A percentile compares a stretch with the other conserved stretches of the same genome.
Evolutionary conservation across 352 stramenopile species (phyloP).

Genomic region (Globisporangium iwayamae): DNA sequence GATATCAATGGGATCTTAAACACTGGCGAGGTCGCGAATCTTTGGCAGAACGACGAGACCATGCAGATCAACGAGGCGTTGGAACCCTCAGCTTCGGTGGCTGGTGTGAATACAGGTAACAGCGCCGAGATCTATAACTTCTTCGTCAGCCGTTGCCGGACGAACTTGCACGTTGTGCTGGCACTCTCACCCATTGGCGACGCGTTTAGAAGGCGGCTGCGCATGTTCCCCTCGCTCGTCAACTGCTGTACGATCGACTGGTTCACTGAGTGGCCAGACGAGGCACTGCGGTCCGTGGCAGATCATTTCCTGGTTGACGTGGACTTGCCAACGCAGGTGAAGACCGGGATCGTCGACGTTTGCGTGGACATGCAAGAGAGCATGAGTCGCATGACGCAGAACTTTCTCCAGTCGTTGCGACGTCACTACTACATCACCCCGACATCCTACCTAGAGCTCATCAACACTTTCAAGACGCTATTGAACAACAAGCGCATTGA

Average conservation of each 20-base stretch:
- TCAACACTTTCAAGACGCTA: conserved; percentile 95
- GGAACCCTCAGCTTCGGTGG: conserved; percentile 50
- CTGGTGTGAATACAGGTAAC: conserved; percentile 71
- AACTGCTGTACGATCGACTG: conserved; percentile 98
- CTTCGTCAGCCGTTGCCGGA: conserved; percentile 87
- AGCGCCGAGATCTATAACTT: conserved; percentile 86
- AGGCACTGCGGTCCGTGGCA: conserved; percentile 91
- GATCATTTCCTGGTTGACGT: conserved; percentile 90
- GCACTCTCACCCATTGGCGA: conserved; percentile 93
- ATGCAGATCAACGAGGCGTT: conserved; percentile 78
- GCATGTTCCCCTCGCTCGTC: conserved; percentile 96
- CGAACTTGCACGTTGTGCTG: conserved; percentile 94
- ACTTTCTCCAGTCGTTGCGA: conserved; percentile 85
- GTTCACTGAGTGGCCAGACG: conserved; percentile 95
- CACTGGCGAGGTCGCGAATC: conserved; percentile 90
- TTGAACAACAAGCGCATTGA: conserved; percentile 89
- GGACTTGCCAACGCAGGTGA: conserved; percentile 71
- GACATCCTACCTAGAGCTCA: conserved; percentile 93
- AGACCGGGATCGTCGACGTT: conserved; percentile 90
- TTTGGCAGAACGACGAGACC: conserved; percentile 90
- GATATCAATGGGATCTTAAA: conserved; percentile 94
- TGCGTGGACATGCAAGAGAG: conserved; percentile 95
- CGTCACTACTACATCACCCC: conserved; percentile 96
- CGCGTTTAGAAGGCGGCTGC: conserved; percentile 89
- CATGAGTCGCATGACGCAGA: conserved; percentile 74